A percentile compares a stretch with the other conserved stretches of the same genome.
Evolutionary conservation across 176 grass and related monocot genomes (phyloP).

Genomic region (Canna indica): DNA sequence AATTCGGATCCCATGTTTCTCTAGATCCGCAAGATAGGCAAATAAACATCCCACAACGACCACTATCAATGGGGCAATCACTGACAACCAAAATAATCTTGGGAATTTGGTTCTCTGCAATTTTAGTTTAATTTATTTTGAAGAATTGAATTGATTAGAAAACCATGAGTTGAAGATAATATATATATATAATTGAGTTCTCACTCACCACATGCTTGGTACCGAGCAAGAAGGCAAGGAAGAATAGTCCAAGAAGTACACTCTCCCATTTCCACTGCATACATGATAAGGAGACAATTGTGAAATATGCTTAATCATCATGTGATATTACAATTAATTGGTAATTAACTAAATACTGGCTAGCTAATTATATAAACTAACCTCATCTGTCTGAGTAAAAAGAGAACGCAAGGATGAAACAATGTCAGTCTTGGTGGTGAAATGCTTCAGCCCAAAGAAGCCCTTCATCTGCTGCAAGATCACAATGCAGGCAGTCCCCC

Average conservation of each 20-base stretch:
- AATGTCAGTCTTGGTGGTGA: neutral
- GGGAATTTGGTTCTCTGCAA: conserved; percentile 72
- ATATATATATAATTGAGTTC: neutral
- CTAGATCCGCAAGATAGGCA: conserved; percentile 62
- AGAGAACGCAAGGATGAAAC: neutral
- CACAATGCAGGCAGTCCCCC: neutral
- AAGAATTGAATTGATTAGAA: conserved; percentile 1
- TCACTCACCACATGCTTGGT: conserved; percentile 67
- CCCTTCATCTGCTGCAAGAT: neutral
- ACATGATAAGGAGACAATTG: neutral
- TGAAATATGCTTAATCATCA: neutral
- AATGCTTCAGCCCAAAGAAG: neutral
- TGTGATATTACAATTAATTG: neutral
- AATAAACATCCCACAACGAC: conserved; percentile 69
- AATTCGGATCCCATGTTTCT: conserved; percentile 80
- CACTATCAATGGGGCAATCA: conserved; percentile 69
- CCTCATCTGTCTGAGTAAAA: neutral
- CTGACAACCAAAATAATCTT: conserved; percentile 77
- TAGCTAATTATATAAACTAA: too few relatives aligned
- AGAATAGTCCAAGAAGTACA: conserved; percentile 60
- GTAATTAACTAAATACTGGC: too few relatives aligned
- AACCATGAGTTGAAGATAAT: neutral
- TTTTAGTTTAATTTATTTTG: too few relatives aligned
- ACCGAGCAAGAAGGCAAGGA: conserved; percentile 52
- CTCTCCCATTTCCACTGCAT: conserved; percentile 91